phyloP scores from a whole-genome alignment of 139 green algal species.

The Chlorella sp. region DNA sequence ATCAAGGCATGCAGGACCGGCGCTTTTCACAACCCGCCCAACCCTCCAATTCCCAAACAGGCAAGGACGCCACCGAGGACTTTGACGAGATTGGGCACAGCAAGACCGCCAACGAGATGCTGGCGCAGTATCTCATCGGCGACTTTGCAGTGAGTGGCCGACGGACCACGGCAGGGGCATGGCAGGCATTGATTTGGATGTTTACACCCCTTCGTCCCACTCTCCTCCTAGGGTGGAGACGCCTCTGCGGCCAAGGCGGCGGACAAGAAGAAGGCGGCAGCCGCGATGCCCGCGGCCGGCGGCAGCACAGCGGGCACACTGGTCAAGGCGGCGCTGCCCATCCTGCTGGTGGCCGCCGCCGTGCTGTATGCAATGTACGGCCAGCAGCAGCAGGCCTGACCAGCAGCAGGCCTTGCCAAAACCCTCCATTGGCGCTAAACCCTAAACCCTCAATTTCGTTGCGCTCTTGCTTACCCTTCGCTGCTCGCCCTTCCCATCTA shows the following conservation, averaged over 20 bases:
- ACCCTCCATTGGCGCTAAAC: no score
- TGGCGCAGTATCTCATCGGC: conserved; percentile 81
- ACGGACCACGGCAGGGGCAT: background rate
- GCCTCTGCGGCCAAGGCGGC: no score
- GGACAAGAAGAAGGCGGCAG: no score
- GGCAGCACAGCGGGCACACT: conserved; percentile 33
- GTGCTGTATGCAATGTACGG: conserved; percentile 9
- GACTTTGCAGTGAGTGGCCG: conserved; percentile 58
- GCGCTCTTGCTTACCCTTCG: no score
- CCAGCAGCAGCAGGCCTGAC: conserved; percentile 1
- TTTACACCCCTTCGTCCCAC: no score
- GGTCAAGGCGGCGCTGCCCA: conserved; percentile 42
- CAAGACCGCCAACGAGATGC: conserved; percentile 75
- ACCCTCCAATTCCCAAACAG: conserved; percentile 36
- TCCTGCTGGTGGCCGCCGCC: conserved; percentile 32
- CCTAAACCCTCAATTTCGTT: no score
- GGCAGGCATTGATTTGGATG: background rate
- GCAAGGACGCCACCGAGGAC: conserved; percentile 84
- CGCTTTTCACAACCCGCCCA: background rate
- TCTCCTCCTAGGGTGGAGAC: no score
- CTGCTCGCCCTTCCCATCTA: no score
- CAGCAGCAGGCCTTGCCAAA: no score
- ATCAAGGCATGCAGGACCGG: background rate
- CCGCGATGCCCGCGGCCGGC: background rate
- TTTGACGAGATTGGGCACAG: conserved; percentile 94